Evolutionary conservation across 495 filamentous ascomycete genomes (phyloP).

Genomic region (Lepraria neglecta): DNA sequence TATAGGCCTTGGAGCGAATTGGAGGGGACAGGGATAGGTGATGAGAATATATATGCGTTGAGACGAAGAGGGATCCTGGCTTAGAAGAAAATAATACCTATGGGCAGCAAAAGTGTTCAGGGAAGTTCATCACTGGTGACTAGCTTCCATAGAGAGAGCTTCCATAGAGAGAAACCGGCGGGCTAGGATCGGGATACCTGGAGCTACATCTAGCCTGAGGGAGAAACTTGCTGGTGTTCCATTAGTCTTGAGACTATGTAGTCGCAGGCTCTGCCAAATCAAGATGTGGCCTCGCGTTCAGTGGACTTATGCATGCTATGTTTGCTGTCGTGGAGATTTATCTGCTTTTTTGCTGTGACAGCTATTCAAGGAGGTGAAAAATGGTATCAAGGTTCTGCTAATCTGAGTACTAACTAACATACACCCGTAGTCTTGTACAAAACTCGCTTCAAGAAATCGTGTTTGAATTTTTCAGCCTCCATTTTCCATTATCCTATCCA

Average conservation of each 20-base stretch:
- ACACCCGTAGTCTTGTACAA: neutral
- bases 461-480: neutral
- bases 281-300: neutral
- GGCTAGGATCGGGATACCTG: neutral
- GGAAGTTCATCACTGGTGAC: neutral
- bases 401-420: neutral
- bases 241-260: neutral
- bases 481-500: neutral
- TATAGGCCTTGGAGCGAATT: conserved; percentile 28
- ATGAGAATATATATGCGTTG: neutral
- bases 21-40: conserved; percentile 26
- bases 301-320: too few species aligned
- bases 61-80: neutral
- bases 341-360: neutral
- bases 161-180: too few species aligned
- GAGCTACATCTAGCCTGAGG: neutral
- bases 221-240: neutral
- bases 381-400: neutral
- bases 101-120: neutral
- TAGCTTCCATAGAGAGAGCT: too few species aligned
- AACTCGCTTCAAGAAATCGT: neutral
- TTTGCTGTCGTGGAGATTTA: neutral
- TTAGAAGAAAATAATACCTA: neutral
- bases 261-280: neutral
- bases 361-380: neutral